These are phyloP conservation scores for Aphanomyces cochlioides DNA, from an alignment of 352 stramenopile genomes.

Conservation along the genomic window DNA sequence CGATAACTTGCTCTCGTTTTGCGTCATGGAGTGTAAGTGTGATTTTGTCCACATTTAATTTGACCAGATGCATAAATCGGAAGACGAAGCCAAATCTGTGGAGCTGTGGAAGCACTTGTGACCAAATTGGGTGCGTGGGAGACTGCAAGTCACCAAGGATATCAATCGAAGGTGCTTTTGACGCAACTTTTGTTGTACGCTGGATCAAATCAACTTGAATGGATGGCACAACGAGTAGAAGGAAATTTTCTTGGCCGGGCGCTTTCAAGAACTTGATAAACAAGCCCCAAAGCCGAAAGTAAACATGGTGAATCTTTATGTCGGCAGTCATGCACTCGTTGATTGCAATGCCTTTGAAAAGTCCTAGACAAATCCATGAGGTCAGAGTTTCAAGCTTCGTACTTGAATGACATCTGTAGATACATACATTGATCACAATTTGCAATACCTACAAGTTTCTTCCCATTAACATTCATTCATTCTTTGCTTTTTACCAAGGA, in stretches of 20 bases:
- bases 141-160: constrained; percentile 1
- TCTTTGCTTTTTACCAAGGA: no score
- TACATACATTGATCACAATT: constrained; percentile 2
- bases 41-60: constrained; percentile 8
- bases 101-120: neutral
- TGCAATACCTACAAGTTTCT: neutral
- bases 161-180: neutral
- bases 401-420: neutral
- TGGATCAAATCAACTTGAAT: constrained; percentile 40
- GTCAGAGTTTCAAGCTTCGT: neutral
- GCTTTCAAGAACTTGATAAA: constrained; percentile 51
- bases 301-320: constrained; percentile 38
- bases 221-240: constrained; percentile 41
- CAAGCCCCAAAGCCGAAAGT: constrained; percentile 54
- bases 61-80: constrained; percentile 28
- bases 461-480: no score
- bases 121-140: constrained; percentile 26
- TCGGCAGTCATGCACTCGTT: constrained; percentile 43
- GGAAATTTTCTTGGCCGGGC: constrained; percentile 42
- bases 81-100: constrained; percentile 13
- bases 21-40: neutral
- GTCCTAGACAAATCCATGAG: constrained; percentile 22
- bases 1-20: neutral
- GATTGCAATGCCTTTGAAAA: constrained; percentile 50
- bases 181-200: neutral